Percentiles rank a stretch among this genome's conserved stretches.
Evolutionary conservation across 2,329 filamentous ascomycete species (phyloP).

Genomic region (Zalaria obscura): DNA sequence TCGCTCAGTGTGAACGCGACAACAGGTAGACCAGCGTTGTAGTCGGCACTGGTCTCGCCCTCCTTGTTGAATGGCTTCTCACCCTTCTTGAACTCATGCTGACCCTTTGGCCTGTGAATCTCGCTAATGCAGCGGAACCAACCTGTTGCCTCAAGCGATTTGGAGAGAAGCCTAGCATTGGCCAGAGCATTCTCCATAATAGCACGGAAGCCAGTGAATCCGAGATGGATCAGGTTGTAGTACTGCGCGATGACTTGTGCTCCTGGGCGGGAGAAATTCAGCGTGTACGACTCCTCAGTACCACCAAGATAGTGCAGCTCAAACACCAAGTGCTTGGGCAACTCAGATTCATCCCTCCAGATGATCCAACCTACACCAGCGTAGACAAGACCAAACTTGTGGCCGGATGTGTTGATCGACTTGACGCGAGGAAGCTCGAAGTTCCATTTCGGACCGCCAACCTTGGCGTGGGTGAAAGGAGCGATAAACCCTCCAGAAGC

Average conservation of each 20-base stretch:
- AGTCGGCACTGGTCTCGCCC: slow-evolving; percentile 42
- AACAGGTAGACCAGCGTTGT: slow-evolving; percentile 51
- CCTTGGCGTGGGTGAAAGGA: slow-evolving; percentile 43
- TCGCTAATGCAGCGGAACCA: slow-evolving; percentile 54
- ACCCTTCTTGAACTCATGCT: slow-evolving; percentile 25
- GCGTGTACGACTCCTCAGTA: slow-evolving; percentile 55
- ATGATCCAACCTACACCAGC: slow-evolving; percentile 58
- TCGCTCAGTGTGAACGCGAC: slow-evolving; percentile 53
- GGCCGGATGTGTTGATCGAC: slow-evolving; percentile 51
- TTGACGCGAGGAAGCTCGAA: slow-evolving; percentile 48
- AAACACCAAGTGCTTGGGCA: slow-evolving; percentile 56
- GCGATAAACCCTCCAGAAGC: slow-evolving; percentile 49
- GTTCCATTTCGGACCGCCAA: slow-evolving; percentile 46
- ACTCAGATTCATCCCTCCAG: slow-evolving; percentile 49
- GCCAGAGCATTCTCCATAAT: slow-evolving; percentile 54
- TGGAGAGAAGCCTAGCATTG: slow-evolving; percentile 50
- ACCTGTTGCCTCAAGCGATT: slow-evolving; percentile 48
- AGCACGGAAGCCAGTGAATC: slow-evolving; percentile 47
- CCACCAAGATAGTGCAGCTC: slow-evolving; percentile 58
- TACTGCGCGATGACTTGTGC: slow-evolving; percentile 59
- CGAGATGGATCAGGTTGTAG: slow-evolving; percentile 58
- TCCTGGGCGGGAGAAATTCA: slow-evolving; percentile 60
- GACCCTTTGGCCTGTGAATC: slow-evolving; percentile 40
- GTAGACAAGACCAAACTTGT: slow-evolving; percentile 51
- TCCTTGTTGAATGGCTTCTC: slow-evolving; percentile 27